Conservation (phyloP, 2,329 filamentous ascomycete genomes). For the Penicillium expansum region DNA sequence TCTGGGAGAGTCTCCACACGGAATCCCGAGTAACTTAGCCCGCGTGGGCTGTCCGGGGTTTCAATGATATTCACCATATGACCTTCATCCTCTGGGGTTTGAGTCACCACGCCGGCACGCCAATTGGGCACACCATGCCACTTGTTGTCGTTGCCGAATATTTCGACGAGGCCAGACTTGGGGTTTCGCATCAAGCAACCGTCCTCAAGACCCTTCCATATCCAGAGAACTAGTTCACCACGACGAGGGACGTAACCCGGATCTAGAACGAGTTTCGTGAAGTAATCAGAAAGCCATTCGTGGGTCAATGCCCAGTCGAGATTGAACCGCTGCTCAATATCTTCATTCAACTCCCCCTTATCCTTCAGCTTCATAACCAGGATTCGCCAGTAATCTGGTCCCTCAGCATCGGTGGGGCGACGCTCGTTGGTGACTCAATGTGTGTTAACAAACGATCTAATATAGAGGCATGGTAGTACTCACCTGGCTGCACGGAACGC, state of each 20-base stretch:
- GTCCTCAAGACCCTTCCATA: conserved; percentile 26
- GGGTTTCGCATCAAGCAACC: conserved; percentile 40
- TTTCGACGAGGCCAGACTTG: conserved; percentile 28
- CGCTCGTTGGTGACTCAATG: background rate
- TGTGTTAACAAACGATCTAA: background rate
- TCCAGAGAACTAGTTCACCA: conserved; percentile 59
- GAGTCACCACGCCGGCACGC: conserved; percentile 57
- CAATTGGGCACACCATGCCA: conserved; percentile 47
- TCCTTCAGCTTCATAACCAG: conserved; percentile 48
- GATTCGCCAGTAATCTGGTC: conserved; percentile 25
- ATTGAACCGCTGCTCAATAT: conserved; percentile 50
- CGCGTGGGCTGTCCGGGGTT: conserved; percentile 32
- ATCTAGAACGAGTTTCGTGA: conserved; percentile 45
- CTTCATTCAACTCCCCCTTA: conserved; percentile 41
- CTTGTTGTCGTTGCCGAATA: conserved; percentile 34
- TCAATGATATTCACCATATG: conserved; percentile 47
- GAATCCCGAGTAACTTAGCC: conserved; percentile 54
- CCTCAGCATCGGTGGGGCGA: conserved; percentile 11
- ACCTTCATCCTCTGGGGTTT: conserved; percentile 47
- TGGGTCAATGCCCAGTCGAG: conserved; percentile 58
- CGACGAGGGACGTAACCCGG: conserved; percentile 53
- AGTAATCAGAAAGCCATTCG: conserved; percentile 40
- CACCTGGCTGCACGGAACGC: background rate
- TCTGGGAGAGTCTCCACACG: conserved; percentile 57
- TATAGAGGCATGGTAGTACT: background rate